Base-by-base conservation (phyloP, 306 rosid genomes). In the Vicia faba region DNA sequence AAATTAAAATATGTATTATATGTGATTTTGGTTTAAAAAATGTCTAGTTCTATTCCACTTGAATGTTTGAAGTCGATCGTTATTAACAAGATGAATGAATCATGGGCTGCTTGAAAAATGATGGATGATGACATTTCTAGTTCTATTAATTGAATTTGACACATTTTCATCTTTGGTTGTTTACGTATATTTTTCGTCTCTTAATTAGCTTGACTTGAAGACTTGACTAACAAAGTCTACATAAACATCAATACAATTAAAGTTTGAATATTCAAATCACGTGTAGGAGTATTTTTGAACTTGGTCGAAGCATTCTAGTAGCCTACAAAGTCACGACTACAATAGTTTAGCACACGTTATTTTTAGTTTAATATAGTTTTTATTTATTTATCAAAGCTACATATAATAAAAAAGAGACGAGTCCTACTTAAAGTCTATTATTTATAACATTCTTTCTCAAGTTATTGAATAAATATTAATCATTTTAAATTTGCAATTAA, bases 211-310 rank as follows among this genome's bases (percentile, higher is more conserved):
- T 57, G 43, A 31, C 41, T 57, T 13, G 40, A 29, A 57, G 43
- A 14, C 43, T 12, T n/a, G 26, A 25, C 35, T 5, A 53, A 25
- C 15, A 25, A 4, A 54, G 60, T 18, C 28, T 20, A 31, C 1
- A 31, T 29, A 29, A 29, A 4, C 2, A 31, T 31, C 36, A 31
- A 31, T 31, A 31, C 36, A 6, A 39, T 53, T 53, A 8, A 53
- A 20, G 60, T 53, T 53, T 25, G 35, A 53, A 53, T 11, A 56
- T 56, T 53, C 60, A 56, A 56, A 56, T 3, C 40, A 29, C 62
- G 62, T 28, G 61, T 55, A 26, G 5, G 5, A 39, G 29, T 55
- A 40, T 55, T 11, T 53, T 10, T 18, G 28, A 50, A 50, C 1
- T 12, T 9, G 58, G 31, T 45, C 20, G 11, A 45, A 44, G 50